Conservation (phyloP, 352 stramenopile species). For the Lagenidium giganteum region DNA sequence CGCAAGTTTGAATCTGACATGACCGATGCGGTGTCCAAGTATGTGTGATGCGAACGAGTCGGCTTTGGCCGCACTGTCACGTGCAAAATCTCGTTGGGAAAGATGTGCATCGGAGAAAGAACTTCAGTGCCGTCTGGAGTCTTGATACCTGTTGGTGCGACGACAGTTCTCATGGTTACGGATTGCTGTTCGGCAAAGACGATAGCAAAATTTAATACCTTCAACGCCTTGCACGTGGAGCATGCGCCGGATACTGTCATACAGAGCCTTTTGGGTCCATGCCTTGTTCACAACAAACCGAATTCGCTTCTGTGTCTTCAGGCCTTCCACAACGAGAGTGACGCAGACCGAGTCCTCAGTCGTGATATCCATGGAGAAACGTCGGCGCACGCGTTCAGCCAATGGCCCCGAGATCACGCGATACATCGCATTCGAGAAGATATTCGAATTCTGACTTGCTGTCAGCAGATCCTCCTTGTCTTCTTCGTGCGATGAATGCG, state of each 20-base stretch:
- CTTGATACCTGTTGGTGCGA: conserved; percentile 43
- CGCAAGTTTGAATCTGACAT: no score
- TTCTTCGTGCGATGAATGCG: conserved; percentile 31
- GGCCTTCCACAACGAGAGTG: conserved; percentile 58
- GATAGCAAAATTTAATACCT: no score
- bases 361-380: conserved; percentile 73
- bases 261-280: conserved; percentile 46
- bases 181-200: no score
- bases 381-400: conserved; percentile 67
- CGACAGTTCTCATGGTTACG: no score
- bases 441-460: conserved; percentile 43
- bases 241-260: conserved; percentile 67
- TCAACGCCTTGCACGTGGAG: conserved; percentile 63
- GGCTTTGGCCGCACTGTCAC: conserved; percentile 65
- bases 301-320: conserved; percentile 49
- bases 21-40: no score
- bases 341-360: conserved; percentile 72
- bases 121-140: conserved; percentile 56
- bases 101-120: conserved; percentile 68
- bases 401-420: conserved; percentile 74
- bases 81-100: conserved; percentile 59
- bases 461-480: conserved; percentile 8
- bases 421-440: conserved; percentile 82
- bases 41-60: no score
- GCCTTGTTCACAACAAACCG: conserved; percentile 75